Evolutionary conservation across 345 rosid species (phyloP).

Genomic region (Salix suchowensis): DNA sequence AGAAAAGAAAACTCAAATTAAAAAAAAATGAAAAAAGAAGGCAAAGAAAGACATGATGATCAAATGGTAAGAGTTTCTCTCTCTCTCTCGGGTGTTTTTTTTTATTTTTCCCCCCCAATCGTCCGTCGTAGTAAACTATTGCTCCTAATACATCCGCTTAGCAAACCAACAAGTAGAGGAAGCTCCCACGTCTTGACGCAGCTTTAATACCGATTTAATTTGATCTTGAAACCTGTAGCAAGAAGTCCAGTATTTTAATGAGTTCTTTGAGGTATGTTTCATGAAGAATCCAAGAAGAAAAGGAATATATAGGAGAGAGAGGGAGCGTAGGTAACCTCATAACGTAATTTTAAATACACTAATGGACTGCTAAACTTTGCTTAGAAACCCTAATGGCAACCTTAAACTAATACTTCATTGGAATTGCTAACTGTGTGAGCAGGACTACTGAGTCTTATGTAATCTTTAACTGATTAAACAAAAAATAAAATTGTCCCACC

Average conservation of each 20-base stretch:
- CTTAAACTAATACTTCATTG: neutral
- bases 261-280: constrained; percentile 23
- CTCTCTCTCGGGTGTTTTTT: neutral
- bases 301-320: neutral
- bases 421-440: constrained; percentile 21
- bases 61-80: constrained; percentile 12
- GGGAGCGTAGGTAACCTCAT: constrained; percentile 1
- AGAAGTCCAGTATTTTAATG: constrained; percentile 9
- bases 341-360: neutral
- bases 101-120: neutral
- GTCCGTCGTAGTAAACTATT: constrained; percentile 24
- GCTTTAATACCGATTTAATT: constrained; percentile 41
- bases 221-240: constrained; percentile 69
- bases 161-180: constrained; percentile 22
- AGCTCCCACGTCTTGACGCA: constrained; percentile 28
- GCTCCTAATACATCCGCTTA: constrained; percentile 7
- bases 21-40: constrained; percentile 13
- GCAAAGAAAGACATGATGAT: constrained; percentile 12
- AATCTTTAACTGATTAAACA: neutral
- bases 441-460: neutral
- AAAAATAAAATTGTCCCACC: neutral
- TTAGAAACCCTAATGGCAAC: constrained; percentile 20
- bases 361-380: constrained; percentile 1
- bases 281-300: constrained; percentile 7
- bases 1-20: constrained; percentile 3